These are phyloP conservation scores for Orbilia blumenaviensis DNA, from an alignment of 2,329 filamentous ascomycete genomes.

Conservation along the genomic window DNA sequence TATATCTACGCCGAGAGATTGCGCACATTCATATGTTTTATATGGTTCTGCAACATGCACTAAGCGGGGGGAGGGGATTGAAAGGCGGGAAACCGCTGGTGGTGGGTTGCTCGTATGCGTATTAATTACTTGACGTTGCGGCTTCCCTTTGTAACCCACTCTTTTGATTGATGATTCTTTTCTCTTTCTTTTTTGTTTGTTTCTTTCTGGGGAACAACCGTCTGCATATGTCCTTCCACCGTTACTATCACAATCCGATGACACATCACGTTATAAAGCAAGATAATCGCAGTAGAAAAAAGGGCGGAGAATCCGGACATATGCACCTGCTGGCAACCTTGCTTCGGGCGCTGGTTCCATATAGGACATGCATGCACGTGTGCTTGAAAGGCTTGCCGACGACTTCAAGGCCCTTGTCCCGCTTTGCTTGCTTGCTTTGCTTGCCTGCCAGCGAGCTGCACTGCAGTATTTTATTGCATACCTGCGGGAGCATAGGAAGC, in stretches of 20 bases:
- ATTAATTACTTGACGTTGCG: neutral
- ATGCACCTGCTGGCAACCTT: neutral
- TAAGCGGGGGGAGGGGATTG: slow-evolving; percentile 8
- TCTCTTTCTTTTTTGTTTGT: too few relatives aligned
- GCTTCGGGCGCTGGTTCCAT: neutral
- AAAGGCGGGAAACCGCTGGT: neutral
- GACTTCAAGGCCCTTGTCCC: slow-evolving; percentile 29
- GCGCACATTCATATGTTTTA: slow-evolving; percentile 2
- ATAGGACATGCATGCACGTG: slow-evolving; percentile 28
- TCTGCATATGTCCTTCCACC: neutral
- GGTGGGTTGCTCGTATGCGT: neutral
- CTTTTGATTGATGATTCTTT: neutral
- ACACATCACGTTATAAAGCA: neutral
- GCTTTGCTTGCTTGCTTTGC: neutral
- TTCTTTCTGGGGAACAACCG: neutral
- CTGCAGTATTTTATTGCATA: too few relatives aligned
- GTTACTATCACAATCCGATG: slow-evolving; percentile 2
- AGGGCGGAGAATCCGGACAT: slow-evolving; percentile 14
- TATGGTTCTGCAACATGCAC: slow-evolving; percentile 12
- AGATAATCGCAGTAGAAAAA: slow-evolving; percentile 12
- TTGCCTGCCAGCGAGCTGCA: neutral
- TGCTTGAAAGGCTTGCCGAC: slow-evolving; percentile 30
- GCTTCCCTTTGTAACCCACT: too few relatives aligned
- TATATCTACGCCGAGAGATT: slow-evolving; percentile 1
- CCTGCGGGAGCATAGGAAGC: slow-evolving; percentile 24